phyloP scores from a whole-genome alignment of 768 basidiomycete genomes.

The Lactarius quietus region DNA sequence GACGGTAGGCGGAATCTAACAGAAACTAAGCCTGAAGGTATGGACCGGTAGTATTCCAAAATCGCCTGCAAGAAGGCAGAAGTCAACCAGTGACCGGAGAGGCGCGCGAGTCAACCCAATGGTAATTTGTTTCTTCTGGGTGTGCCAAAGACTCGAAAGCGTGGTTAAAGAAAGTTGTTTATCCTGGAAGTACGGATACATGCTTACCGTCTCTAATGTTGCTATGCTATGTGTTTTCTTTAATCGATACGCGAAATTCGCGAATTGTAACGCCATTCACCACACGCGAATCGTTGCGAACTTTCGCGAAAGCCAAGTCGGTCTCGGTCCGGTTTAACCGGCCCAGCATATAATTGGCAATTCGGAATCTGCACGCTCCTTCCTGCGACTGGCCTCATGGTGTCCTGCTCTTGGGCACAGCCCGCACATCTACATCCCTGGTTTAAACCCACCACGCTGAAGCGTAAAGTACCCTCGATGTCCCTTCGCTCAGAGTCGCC shows the following conservation, averaged over 20 bases:
- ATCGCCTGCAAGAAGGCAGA: too few species aligned
- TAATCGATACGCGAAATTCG: too few species aligned
- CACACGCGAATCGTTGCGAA: neutral
- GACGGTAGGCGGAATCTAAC: too few species aligned
- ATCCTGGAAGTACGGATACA: constrained; percentile 4
- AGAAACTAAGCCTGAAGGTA: too few species aligned
- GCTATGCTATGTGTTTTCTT: constrained; percentile 3
- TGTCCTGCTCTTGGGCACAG: constrained; percentile 35
- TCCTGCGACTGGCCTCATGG: constrained; percentile 28
- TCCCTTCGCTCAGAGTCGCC: constrained; percentile 4
- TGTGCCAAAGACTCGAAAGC: too few species aligned
- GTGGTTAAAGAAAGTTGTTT: constrained; percentile 41
- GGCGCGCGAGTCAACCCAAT: too few species aligned
- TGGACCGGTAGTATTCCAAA: too few species aligned
- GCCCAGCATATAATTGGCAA: too few species aligned
- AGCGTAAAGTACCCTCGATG: constrained; percentile 36
- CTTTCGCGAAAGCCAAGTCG: neutral
- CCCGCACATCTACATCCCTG: constrained; percentile 42
- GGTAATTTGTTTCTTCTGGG: too few species aligned
- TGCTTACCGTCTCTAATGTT: neutral
- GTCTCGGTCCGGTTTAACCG: neutral
- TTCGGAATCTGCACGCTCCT: neutral
- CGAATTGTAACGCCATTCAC: too few species aligned
- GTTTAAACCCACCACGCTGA: constrained; percentile 39
- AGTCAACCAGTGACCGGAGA: too few species aligned